Evolutionary conservation across 2,329 filamentous ascomycete species (phyloP).

Genomic region (Reticulascus tulasneorum): DNA sequence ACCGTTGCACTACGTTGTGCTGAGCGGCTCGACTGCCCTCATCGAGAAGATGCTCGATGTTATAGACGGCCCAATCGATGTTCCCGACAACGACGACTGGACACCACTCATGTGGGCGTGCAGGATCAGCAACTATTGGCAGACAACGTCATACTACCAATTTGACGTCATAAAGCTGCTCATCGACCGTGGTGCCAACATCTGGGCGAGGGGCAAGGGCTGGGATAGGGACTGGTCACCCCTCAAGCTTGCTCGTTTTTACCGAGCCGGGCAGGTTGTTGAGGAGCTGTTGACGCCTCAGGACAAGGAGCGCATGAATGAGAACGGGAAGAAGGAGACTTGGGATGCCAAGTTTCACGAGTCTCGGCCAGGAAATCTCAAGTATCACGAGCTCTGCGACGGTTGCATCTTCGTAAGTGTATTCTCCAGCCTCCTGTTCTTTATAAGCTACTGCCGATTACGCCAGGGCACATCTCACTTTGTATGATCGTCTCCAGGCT

Average conservation of each 20-base stretch:
- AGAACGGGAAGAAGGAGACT: constrained; percentile 7
- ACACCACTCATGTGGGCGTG: constrained; percentile 17
- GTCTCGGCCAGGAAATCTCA: background rate
- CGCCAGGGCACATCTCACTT: no score
- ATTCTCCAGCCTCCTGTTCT: background rate
- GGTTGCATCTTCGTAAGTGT: constrained; percentile 4
- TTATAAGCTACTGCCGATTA: background rate
- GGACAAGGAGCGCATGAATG: constrained; percentile 1
- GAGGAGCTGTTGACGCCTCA: constrained; percentile 4
- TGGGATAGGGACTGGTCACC: constrained; percentile 12
- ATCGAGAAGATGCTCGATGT: background rate
- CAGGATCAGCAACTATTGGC: background rate
- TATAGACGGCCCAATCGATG: constrained; percentile 6
- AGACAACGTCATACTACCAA: constrained; percentile 2
- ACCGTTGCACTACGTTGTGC: constrained; percentile 3
- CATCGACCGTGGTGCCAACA: constrained; percentile 12
- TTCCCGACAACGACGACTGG: constrained; percentile 15
- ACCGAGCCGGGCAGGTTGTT: background rate
- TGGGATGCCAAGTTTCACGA: constrained; percentile 10
- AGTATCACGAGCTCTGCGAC: background rate
- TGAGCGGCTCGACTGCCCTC: background rate
- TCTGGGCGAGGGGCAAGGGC: constrained; percentile 2
- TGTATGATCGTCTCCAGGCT: background rate
- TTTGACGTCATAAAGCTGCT: constrained; percentile 1
- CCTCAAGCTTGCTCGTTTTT: constrained; percentile 11